Evolutionary conservation across 1,284 basidiomycete species (phyloP).

Genomic region (Lentinula novae-zelandiae): DNA sequence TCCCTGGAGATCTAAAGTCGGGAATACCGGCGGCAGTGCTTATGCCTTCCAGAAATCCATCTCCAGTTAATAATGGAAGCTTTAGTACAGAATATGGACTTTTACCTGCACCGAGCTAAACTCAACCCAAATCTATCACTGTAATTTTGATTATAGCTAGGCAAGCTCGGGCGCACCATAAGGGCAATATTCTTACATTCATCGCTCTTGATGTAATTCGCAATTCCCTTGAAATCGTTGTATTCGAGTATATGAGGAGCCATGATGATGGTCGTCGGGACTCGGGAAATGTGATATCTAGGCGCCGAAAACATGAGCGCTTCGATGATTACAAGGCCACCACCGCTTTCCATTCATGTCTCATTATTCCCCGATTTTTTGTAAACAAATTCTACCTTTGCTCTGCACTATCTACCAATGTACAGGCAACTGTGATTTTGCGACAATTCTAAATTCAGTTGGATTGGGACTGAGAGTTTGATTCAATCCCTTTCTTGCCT

Average conservation of each 20-base stretch:
- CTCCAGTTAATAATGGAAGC: constrained; percentile 22
- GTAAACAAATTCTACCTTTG: no score
- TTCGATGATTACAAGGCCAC: no score
- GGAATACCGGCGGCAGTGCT: constrained; percentile 80
- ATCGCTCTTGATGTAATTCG: constrained; percentile 65
- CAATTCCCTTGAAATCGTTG: constrained; percentile 29
- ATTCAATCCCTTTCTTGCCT: no score
- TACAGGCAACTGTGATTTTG: no score
- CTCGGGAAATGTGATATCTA: background rate
- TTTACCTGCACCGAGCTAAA: constrained; percentile 59
- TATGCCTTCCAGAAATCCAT: constrained; percentile 43
- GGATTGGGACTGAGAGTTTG: no score
- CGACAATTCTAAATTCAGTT: no score
- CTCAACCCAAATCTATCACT: background rate
- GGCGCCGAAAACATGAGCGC: background rate
- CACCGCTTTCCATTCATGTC: no score
- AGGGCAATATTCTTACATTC: constrained; percentile 64
- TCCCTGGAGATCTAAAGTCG: constrained; percentile 76
- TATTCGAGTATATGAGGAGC: background rate
- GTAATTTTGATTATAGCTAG: background rate
- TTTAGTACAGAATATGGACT: constrained; percentile 14
- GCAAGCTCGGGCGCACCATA: constrained; percentile 51
- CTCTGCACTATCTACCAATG: no score
- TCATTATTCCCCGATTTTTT: no score
- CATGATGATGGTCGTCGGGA: background rate